Base-by-base conservation (phyloP, 73 alveolate species). In the Paramecium octaurelia region DNA sequence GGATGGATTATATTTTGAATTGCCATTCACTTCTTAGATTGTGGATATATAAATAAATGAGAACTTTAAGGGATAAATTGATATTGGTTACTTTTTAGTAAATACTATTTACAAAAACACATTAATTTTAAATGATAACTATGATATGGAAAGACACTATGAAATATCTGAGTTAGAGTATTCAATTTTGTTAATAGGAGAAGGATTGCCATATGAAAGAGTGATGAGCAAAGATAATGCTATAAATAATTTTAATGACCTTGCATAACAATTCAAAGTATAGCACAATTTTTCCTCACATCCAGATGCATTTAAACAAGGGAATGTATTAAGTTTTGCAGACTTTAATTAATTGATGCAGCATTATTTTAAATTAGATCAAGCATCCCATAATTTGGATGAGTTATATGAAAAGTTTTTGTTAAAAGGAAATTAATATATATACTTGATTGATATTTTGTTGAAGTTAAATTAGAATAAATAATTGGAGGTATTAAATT, bases 121-220 rank as follows among this genome's bases (percentile, higher is more conserved):
- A 12, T 18, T 36, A 14, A 38, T 73, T 11, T 38, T 34, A 35
- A 36, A 73, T 0, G 86, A 70, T 14, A 70, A 70, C 7, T 70
- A 70, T 70, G 27, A 31, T 31, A 31, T 70, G 86, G n/a, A 73
- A 73, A 73, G 60, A 73, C 23, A 73, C n/a, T 73, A 73, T 73
- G 6, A 73, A 73, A 40, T 73, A 73, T 36, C 38, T 35, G 87
- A 73, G 40, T 29, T 73, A 35, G 87, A 73, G 16, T 73, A 36
- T 73, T 73, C 60, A 14, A 73, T 73, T 35, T 38, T 64, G 6
- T 27, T 64, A 31, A 31, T 31, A 64, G 84, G 84, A 12, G 46
- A 64, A 31, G 84, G 44, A 64, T 64, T 14, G 24, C 11, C 8
- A 64, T 8, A 27, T 31, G 84, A 27, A 23, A 27, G 6, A 31